These are phyloP conservation scores for Kalmusia sp. DNA, from an alignment of 2,329 filamentous ascomycete genomes.

Conservation along the genomic window DNA sequence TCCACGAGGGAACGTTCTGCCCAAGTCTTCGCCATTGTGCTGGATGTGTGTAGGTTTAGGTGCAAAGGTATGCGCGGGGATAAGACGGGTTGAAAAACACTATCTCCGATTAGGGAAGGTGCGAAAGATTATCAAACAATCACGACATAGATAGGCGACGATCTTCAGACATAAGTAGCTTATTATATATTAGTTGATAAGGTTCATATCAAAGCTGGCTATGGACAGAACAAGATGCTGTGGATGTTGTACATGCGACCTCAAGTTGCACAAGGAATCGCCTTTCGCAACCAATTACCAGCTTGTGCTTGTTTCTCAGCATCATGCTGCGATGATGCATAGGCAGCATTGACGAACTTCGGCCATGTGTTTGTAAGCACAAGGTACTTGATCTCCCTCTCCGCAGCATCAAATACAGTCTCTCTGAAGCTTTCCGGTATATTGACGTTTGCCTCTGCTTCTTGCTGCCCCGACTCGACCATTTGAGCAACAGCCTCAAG, in stretches of 20 bases:
- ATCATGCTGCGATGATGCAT: slow-evolving; percentile 23
- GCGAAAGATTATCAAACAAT: slow-evolving; percentile 22
- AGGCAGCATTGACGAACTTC: slow-evolving; percentile 40
- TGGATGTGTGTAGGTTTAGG: slow-evolving; percentile 9
- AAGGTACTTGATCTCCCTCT: slow-evolving; percentile 45
- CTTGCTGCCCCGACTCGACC: slow-evolving; percentile 23
- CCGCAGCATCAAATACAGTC: slow-evolving; percentile 37
- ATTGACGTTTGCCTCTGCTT: slow-evolving; percentile 21
- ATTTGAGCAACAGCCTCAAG: slow-evolving; percentile 33
- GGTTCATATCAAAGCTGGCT: no score
- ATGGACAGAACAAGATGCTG: no score
- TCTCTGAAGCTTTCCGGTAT: slow-evolving; percentile 36
- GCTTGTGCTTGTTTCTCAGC: slow-evolving; percentile 20
- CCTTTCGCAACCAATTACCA: not conserved
- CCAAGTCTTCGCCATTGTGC: slow-evolving; percentile 26
- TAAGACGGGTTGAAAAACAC: not conserved
- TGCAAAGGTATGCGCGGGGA: slow-evolving; percentile 13
- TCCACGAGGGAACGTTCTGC: slow-evolving; percentile 10
- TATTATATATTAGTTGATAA: no score
- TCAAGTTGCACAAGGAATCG: slow-evolving; percentile 10
- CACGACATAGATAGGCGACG: not conserved
- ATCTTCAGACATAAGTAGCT: no score
- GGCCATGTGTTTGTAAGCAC: slow-evolving; percentile 47
- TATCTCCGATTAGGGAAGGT: slow-evolving; percentile 29
- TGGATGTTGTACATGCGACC: no score